phyloP scores from a whole-genome alignment of 2,329 filamentous ascomycete species.

The Helminthosporium solani region DNA sequence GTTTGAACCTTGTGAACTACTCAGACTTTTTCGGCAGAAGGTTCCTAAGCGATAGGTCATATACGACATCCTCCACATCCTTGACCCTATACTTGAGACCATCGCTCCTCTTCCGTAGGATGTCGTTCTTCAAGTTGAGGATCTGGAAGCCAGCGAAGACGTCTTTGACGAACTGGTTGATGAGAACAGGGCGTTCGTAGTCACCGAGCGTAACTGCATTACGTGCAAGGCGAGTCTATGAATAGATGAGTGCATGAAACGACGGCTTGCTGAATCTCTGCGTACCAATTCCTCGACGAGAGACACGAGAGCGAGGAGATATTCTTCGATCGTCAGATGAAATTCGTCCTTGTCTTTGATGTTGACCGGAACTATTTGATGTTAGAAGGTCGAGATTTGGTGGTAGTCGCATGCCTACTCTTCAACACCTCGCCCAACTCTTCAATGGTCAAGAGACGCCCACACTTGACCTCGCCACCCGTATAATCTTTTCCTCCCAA shows the following conservation, averaged over 20 bases:
- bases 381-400: slow-evolving; percentile 13
- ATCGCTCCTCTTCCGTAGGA: slow-evolving; percentile 81
- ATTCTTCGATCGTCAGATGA: slow-evolving; percentile 96
- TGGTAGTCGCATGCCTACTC: slow-evolving; percentile 52
- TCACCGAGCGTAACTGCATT: slow-evolving; percentile 94
- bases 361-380: slow-evolving; percentile 75
- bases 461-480: slow-evolving; percentile 55
- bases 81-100: slow-evolving; percentile 97
- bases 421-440: slow-evolving; percentile 77
- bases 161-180: slow-evolving; percentile 91
- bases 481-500: slow-evolving; percentile 68
- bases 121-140: slow-evolving; percentile 95
- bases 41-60: slow-evolving; percentile 86
- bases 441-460: slow-evolving; percentile 79
- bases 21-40: slow-evolving; percentile 54
- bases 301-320: slow-evolving; percentile 82
- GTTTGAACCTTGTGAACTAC: slow-evolving; percentile 2
- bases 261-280: not conserved
- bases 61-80: slow-evolving; percentile 97
- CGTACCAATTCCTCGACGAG: slow-evolving; percentile 82
- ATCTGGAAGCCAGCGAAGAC: slow-evolving; percentile 95
- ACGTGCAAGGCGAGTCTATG: slow-evolving; percentile 76
- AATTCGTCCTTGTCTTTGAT: slow-evolving; percentile 87
- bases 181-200: slow-evolving; percentile 79
- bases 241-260: slow-evolving; percentile 7